Evolutionary conservation across 805 yeast genomes (phyloP).

Genomic region (Zygotorulaspora florentina): DNA sequence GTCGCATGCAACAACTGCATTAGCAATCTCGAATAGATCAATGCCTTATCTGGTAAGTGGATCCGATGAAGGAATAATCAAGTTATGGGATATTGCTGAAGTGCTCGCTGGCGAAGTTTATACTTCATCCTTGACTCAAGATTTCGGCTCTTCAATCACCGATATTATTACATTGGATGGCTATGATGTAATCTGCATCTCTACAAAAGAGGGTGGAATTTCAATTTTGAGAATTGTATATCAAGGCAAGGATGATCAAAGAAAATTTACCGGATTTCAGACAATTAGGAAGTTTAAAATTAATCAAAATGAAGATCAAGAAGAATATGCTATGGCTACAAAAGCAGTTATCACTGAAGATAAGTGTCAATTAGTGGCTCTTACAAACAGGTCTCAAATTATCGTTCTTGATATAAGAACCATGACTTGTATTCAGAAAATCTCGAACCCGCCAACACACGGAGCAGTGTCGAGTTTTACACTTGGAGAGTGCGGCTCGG

Average conservation of each 20-base stretch:
- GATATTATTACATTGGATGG: slow-evolving; percentile 48
- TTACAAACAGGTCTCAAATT: slow-evolving; percentile 52
- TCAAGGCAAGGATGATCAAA: slow-evolving; percentile 16
- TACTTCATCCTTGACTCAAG: slow-evolving; percentile 44
- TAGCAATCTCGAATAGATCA: slow-evolving; percentile 54
- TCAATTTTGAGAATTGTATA: slow-evolving; percentile 38
- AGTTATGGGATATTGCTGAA: slow-evolving; percentile 71
- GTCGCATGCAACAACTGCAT: slow-evolving; percentile 47
- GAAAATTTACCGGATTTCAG: slow-evolving; percentile 17
- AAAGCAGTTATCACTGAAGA: slow-evolving; percentile 40
- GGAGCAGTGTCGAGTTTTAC: slow-evolving; percentile 65
- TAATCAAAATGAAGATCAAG: slow-evolving; percentile 22
- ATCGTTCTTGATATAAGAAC: slow-evolving; percentile 54
- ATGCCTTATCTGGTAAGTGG: slow-evolving; percentile 70
- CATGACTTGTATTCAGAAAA: slow-evolving; percentile 40
- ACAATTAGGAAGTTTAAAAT: slow-evolving; percentile 23
- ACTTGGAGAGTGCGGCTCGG: slow-evolving; percentile 48
- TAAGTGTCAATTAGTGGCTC: slow-evolving; percentile 43
- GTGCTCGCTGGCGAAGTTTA: slow-evolving; percentile 59
- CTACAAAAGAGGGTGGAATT: slow-evolving; percentile 37
- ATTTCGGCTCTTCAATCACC: slow-evolving; percentile 48
- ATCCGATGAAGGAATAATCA: slow-evolving; percentile 66
- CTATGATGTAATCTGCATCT: slow-evolving; percentile 55
- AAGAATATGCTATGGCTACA: slow-evolving; percentile 44
- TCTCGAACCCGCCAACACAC: slow-evolving; percentile 55